Base-by-base conservation (phyloP, 768 basidiomycete genomes). In the Podaxis sp. region DNA sequence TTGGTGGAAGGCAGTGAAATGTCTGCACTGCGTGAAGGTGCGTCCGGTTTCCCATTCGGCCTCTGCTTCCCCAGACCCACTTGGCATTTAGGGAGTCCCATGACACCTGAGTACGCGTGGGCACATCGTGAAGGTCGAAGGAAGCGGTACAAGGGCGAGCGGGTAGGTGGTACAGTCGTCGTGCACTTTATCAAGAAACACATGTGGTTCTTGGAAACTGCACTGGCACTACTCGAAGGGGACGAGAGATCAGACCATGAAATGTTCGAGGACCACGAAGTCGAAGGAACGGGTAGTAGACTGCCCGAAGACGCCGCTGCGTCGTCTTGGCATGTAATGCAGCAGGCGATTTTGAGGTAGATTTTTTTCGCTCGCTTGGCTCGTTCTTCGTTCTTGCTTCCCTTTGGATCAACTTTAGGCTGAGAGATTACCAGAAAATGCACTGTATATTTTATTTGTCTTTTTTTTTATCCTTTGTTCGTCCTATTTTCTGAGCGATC, bases 111-210 rank as follows among this genome's bases (percentile, higher is more conserved):
- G 38, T 80, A 85, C 64, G 87, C 87, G 14, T 93, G 90, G 91
- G 75, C 71, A 23, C 79, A 83, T 63, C 84, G 91, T 37, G 90
- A 93, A 77, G 89, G 90, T 51, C 79, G 86, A 44, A 68, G 74
- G 64, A 82, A 72, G 52, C 84, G 84, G 50, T 91, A 91, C 68
- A 80, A 85, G 64, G 79, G 79, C 48, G 76, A 82, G 61, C 87
- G 90, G 21, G 84, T 93, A 7, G 96, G 96, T 3, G 97, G 96
- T 4, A 99, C 96, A 2, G 82, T 95, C 50, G 91, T 94, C 21
- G 94, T 99, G 55, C 96, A 99, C 75, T 98, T 93, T 71, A 89
- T 99, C 80, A 99, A 98, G 86, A 90, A 93, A 72, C 87, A 92
- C 64, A 90, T 91, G 76, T 99, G 96, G 96, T 98, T 91, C 75